Conservation (phyloP, 1,284 basidiomycete species). For the Schizophyllum commune region DNA sequence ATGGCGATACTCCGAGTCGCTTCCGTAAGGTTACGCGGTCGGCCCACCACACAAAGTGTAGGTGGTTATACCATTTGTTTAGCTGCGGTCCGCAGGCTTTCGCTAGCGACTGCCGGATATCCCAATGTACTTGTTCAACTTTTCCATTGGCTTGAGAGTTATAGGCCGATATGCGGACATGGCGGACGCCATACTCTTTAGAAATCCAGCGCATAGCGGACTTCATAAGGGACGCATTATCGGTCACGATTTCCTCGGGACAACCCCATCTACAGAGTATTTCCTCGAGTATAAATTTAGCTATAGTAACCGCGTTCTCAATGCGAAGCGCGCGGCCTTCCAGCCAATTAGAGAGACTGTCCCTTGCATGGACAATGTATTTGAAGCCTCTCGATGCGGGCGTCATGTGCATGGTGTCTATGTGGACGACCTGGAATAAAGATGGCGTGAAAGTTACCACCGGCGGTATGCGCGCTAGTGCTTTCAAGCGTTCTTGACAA, state of each 20-base stretch:
- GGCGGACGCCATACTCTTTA: slow-evolving; percentile 24
- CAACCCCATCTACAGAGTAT: slow-evolving; percentile 19
- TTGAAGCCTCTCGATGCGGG: slow-evolving; percentile 16
- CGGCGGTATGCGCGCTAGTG: slow-evolving; percentile 5
- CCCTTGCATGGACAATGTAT: slow-evolving; percentile 18
- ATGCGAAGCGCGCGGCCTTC: slow-evolving; percentile 14
- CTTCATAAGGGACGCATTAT: slow-evolving; percentile 26
- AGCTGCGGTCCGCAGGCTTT: slow-evolving; percentile 23
- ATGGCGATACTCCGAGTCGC: slow-evolving; percentile 18
- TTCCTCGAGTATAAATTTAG: slow-evolving; percentile 17
- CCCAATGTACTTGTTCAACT: slow-evolving; percentile 28
- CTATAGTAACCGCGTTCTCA: slow-evolving; percentile 14
- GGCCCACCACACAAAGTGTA: slow-evolving; percentile 29
- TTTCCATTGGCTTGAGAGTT: slow-evolving; percentile 34
- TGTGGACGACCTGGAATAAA: slow-evolving; percentile 11
- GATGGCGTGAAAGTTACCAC: slow-evolving; percentile 8
- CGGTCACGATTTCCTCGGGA: slow-evolving; percentile 19
- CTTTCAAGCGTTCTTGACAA: slow-evolving; percentile 7
- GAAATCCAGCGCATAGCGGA: slow-evolving; percentile 21
- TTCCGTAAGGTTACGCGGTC: slow-evolving; percentile 17
- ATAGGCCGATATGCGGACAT: slow-evolving; percentile 35
- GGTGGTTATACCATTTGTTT: slow-evolving; percentile 22
- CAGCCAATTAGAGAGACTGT: slow-evolving; percentile 14
- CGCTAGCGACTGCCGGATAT: slow-evolving; percentile 26
- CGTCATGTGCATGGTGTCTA: slow-evolving; percentile 6